Base-by-base conservation (phyloP, 1,284 basidiomycete species). In the Puccinia triticina region DNA sequence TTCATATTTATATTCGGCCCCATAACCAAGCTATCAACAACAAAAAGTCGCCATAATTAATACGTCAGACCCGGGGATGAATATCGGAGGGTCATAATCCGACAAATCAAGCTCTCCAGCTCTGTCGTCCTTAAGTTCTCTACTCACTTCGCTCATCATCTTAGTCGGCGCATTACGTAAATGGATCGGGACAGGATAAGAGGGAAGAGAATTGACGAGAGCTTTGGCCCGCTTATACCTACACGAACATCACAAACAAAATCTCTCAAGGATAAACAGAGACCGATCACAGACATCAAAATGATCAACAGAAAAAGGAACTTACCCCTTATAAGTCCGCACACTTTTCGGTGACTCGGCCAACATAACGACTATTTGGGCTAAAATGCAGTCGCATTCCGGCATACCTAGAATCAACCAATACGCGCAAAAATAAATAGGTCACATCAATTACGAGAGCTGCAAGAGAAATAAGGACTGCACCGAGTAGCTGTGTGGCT, bases 161-260 rank as follows among this genome's bases (percentile, higher is more conserved):
- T 86, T 87, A 7, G 94, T 96, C 1, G 94, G 94, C 0, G 94
- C 94, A 86, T 96, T 96, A n/a, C 95, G 90, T 84, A 96, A 90
- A 81, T 91, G 89, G 82, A 94, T 85, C 0, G 95, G 94, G 0
- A 96, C 92, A 0, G 91, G 90, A 57, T 90, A 87, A 0, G 89
- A 88, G 64, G 88, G 86, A 11, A 84, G 85, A 12, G 86, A 86
- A 14, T 87, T 84, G 7, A 88, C 87, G 0, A 87, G 84, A 90
- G 53, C 87, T 90, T 85, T 91, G 92, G 1, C 93, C 92, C 86
- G 88, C 83, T 66, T n/a, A 14, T 81, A 81, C 71, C 78, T 81
- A 83, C 82, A 74, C 16, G 64, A 23, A 72, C 18, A 43, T 11
- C 1, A 46, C 67, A 50, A 55, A 29, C 37, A 59, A 43, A 46